Conservation (phyloP, 352 stramenopile species). For the Globisporangium iwayamae region DNA sequence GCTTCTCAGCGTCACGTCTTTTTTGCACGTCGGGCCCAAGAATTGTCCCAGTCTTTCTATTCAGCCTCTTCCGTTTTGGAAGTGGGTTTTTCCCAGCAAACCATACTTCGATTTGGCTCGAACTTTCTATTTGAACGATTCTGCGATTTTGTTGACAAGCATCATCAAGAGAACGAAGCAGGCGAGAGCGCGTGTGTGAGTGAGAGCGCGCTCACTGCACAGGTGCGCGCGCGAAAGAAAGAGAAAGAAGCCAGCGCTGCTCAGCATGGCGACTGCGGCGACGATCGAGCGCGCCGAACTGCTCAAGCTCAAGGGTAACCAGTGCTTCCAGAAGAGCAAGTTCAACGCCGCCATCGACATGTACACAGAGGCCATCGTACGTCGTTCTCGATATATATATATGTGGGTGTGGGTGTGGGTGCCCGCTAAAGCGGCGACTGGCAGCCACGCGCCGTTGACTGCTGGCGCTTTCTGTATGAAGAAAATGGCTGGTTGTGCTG, state of each 20-base stretch:
- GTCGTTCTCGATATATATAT: slow-evolving; percentile 15
- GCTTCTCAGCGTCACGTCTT: no score
- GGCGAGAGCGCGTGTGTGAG: neutral
- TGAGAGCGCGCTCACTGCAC: neutral
- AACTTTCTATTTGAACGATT: no score
- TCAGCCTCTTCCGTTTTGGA: no score
- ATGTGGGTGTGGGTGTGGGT: neutral
- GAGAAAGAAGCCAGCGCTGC: neutral
- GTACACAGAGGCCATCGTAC: slow-evolving; percentile 84
- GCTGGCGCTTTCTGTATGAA: neutral
- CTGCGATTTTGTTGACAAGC: neutral
- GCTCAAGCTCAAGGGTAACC: slow-evolving; percentile 79
- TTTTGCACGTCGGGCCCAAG: no score
- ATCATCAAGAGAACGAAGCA: neutral
- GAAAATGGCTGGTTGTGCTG: neutral
- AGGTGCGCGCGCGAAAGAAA: neutral
- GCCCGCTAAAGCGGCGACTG: neutral
- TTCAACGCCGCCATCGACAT: slow-evolving; percentile 77
- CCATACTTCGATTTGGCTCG: no score
- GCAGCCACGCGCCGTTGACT: neutral
- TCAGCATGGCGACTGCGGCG: slow-evolving; percentile 2
- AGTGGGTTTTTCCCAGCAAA: no score
- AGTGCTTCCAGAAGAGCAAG: slow-evolving; percentile 81
- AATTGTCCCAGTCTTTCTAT: no score
- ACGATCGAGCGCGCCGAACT: slow-evolving; percentile 47